Evolutionary conservation across 495 filamentous ascomycete species (phyloP), one percentile per base, ranked within the genome.

Genomic region (Trichocladium antarcticum): DNA sequence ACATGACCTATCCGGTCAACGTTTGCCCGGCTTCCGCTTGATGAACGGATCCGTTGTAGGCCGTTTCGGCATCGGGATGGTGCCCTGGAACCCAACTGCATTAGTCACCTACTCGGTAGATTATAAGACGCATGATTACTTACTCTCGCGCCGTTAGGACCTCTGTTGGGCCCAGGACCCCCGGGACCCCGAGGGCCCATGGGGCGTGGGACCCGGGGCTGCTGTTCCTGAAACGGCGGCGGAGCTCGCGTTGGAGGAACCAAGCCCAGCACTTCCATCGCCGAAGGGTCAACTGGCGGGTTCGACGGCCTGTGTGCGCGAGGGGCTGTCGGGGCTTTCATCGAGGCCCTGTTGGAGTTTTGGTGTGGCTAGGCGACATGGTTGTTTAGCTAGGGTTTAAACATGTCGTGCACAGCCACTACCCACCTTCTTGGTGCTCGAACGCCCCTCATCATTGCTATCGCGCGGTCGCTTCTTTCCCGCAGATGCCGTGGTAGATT

Each of bases 1-100:
- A 7, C 38, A 22, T 22, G 19, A 15, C 10, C 4, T 17, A 32
- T 31, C n/a, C 34, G n/a, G 15, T 46, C 38, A 52, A 49, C 56
- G 57, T 46, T 61, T 60, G 44, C 47, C 45, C 15, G 60, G 67
- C 56, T 71, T 69, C 45, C 68, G 58, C 38, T 56, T 60, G 40
- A 74, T 71, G 38, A 74, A 72, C 34, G 69, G 70, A 55, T 73
- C 68, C 0, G 58, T 59, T 16, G 61, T 22, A 32, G 56, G 45
- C 42, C 60, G 67, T 44, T 62, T 69, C 7, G 52, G 57, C 14
- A 66, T 57, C 14, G 58, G 53, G 31, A 56, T 39, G 8, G 61
- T 60, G 41, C 51, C 59, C 35, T 60, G 40, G 15, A 54, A 42
- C 49, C 22, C 51, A 40, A 42, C 21, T 28, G 21, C n/a, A 15